A percentile compares a stretch with the other conserved stretches of the same genome.
These are phyloP conservation scores for Atalantia buxifolia DNA, from an alignment of 345 rosid genomes.

Conservation along the genomic window DNA sequence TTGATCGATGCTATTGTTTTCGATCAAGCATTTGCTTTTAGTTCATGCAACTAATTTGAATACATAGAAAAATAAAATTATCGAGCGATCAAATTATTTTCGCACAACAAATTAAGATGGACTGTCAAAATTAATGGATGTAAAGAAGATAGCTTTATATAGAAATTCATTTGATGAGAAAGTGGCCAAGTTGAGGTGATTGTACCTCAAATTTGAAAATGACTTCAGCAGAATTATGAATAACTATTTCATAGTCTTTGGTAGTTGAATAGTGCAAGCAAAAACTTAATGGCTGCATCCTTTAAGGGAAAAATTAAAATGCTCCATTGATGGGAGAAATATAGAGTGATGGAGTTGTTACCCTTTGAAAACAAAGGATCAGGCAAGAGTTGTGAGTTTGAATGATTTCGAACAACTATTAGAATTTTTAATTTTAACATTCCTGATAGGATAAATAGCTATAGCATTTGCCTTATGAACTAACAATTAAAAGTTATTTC, in stretches of 20 bases:
- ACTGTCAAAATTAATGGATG: slow-evolving; percentile 23
- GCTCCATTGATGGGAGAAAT: not conserved
- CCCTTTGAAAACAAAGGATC: not conserved
- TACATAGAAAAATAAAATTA: not conserved
- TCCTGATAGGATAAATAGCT: too few species aligned
- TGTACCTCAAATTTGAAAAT: slow-evolving; percentile 17
- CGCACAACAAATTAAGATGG: slow-evolving; percentile 15
- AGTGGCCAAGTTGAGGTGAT: slow-evolving; percentile 13
- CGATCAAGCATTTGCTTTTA: not conserved
- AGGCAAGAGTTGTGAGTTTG: not conserved
- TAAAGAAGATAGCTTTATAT: slow-evolving; percentile 13
- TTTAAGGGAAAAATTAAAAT: not conserved
- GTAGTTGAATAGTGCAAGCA: slow-evolving; percentile 16
- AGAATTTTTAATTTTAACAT: too few species aligned
- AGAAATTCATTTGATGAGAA: slow-evolving; percentile 15
- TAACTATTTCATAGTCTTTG: not conserved
- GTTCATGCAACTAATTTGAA: not conserved
- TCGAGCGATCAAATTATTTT: not conserved
- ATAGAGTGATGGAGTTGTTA: not conserved
- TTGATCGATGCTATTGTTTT: not conserved
- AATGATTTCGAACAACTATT: too few species aligned
- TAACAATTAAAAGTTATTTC: too few species aligned
- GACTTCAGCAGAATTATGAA: slow-evolving; percentile 3
- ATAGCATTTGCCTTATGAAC: too few species aligned
- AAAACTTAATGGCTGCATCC: not conserved